These are phyloP conservation scores for Verticillium zaregamsianum DNA, from an alignment of 2,329 filamentous ascomycete genomes.

Conservation along the genomic window DNA sequence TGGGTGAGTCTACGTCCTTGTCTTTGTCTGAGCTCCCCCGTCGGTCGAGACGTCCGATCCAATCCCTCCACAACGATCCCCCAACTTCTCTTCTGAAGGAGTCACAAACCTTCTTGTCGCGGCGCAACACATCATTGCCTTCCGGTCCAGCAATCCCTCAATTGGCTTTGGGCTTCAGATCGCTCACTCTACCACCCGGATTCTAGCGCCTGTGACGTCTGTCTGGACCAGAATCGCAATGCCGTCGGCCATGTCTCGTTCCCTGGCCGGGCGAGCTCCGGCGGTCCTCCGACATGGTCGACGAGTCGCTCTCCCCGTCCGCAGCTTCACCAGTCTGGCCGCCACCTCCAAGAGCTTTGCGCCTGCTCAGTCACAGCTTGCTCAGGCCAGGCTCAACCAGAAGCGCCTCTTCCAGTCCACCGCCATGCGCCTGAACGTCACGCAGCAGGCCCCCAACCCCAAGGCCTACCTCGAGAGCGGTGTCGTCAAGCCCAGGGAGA, in stretches of 20 bases:
- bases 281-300: conserved; percentile 52
- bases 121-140: conserved; percentile 7
- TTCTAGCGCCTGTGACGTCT: conserved; percentile 8
- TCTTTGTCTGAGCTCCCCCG: not conserved
- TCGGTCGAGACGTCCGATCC: not conserved
- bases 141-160: conserved; percentile 9
- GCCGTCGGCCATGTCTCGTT: conserved; percentile 34
- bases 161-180: conserved; percentile 12
- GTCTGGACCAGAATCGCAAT: conserved; percentile 19
- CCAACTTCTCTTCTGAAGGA: conserved; percentile 2
- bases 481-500: conserved; percentile 71
- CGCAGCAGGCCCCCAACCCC: conserved; percentile 70
- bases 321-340: conserved; percentile 35
- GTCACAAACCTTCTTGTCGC: conserved; percentile 10
- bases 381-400: conserved; percentile 26
- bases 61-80: not conserved
- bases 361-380: conserved; percentile 27
- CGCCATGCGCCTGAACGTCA: conserved; percentile 35
- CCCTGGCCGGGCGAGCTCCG: conserved; percentile 53
- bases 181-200: conserved; percentile 7
- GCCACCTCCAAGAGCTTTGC: conserved; percentile 26
- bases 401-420: conserved; percentile 47
- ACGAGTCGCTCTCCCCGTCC: conserved; percentile 39
- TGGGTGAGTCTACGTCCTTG: conserved; percentile 5
- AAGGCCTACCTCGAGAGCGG: conserved; percentile 88